Evolutionary conservation across 768 basidiomycete species (phyloP).

Genomic region (Kwoniella heveanensis): DNA sequence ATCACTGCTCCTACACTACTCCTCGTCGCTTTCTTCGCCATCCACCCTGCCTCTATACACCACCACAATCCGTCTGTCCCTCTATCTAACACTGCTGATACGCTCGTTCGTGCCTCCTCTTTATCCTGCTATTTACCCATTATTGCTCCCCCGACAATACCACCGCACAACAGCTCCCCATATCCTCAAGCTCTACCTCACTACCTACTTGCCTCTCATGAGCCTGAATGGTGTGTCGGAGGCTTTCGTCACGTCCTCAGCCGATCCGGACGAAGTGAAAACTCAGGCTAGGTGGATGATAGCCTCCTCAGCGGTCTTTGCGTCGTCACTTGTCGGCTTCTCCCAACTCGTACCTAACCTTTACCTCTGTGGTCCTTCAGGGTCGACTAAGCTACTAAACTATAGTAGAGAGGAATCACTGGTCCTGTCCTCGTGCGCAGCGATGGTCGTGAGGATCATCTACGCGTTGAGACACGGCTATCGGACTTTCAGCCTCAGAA

Average conservation of each 20-base stretch:
- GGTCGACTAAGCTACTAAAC: constrained; percentile 14
- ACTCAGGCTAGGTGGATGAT: constrained; percentile 76
- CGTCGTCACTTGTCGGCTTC: constrained; percentile 61
- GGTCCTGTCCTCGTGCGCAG: constrained; percentile 39
- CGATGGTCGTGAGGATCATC: constrained; percentile 46
- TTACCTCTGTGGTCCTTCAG: constrained; percentile 61
- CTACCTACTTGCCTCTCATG: constrained; percentile 82
- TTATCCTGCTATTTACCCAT: constrained; percentile 67
- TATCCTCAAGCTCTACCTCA: constrained; percentile 75
- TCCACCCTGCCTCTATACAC: constrained; percentile 60
- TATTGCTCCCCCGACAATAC: constrained; percentile 66
- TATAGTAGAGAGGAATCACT: constrained; percentile 33
- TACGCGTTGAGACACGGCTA: constrained; percentile 35
- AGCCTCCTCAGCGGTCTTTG: constrained; percentile 71
- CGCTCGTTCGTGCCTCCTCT: constrained; percentile 75
- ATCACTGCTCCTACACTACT: constrained; percentile 84
- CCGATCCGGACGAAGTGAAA: constrained; percentile 67
- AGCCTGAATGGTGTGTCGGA: constrained; percentile 89
- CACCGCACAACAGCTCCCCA: constrained; percentile 74
- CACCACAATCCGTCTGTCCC: constrained; percentile 67
- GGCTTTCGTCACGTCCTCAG: constrained; percentile 82
- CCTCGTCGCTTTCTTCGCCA: constrained; percentile 60
- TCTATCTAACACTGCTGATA: constrained; percentile 69
- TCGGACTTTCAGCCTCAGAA: not conserved
- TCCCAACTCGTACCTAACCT: constrained; percentile 56